A percentile compares a stretch with the other conserved stretches of the same genome.
phyloP scores from a whole-genome alignment of 192 early-diverging fungal genomes.

The Coemansia sp. region DNA sequence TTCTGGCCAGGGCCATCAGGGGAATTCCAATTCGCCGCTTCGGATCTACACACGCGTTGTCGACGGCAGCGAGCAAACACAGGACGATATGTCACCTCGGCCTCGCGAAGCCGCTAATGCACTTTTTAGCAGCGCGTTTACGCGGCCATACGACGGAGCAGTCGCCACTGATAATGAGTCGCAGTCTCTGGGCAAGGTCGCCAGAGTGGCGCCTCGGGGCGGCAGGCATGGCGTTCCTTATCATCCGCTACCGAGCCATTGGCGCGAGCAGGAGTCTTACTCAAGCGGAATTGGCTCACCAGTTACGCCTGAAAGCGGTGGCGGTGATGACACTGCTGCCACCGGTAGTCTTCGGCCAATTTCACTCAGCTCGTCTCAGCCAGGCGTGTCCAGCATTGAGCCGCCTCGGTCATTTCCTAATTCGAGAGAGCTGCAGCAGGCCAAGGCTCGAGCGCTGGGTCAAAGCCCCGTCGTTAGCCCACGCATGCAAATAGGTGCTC shows the following conservation, averaged over 20 bases:
- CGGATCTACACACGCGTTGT: slow-evolving; percentile 41
- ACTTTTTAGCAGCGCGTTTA: slow-evolving; percentile 33
- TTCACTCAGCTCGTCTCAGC: slow-evolving; percentile 10
- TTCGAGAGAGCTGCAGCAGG: slow-evolving; percentile 19
- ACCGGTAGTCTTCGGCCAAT: slow-evolving; percentile 8
- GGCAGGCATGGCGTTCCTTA: slow-evolving; percentile 37
- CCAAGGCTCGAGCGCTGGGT: slow-evolving; percentile 13
- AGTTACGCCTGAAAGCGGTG: slow-evolving; percentile 40
- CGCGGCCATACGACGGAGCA: slow-evolving; percentile 15
- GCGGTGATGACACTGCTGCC: slow-evolving; percentile 14
- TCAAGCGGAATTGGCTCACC: slow-evolving; percentile 47
- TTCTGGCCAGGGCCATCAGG: slow-evolving; percentile 28
- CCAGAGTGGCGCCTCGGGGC: slow-evolving; percentile 18
- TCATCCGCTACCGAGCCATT: slow-evolving; percentile 50
- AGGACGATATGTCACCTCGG: slow-evolving; percentile 20
- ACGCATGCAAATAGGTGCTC: slow-evolving; percentile 20
- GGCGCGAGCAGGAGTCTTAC: slow-evolving; percentile 47
- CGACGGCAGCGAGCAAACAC: slow-evolving; percentile 10
- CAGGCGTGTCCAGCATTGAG: slow-evolving; percentile 13
- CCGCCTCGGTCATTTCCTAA: slow-evolving; percentile 20
- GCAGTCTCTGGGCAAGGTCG: slow-evolving; percentile 3
- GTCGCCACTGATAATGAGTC: neutral
- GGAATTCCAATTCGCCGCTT: slow-evolving; percentile 25
- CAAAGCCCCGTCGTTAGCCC: slow-evolving; percentile 25
- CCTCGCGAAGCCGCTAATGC: slow-evolving; percentile 23